phyloP scores from a whole-genome alignment of 805 yeast species.

The Ogataea nonfermentans region DNA sequence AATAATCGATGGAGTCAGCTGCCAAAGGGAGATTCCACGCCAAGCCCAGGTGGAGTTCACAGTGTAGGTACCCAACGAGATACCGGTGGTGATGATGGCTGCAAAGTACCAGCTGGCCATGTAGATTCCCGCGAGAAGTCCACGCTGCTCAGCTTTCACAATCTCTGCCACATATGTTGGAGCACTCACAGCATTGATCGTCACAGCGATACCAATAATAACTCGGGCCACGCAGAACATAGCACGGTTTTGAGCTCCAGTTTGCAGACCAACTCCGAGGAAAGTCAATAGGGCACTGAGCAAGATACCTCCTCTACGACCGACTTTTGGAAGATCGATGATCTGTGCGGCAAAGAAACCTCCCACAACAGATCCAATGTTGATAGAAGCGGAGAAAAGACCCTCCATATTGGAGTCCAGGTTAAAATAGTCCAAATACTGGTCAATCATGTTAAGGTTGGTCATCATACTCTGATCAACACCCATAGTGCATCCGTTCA shows the following conservation, averaged over 20 bases:
- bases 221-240: conserved; percentile 39
- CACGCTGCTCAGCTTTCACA: conserved; percentile 33
- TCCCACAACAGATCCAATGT: conserved; percentile 29
- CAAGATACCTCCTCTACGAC: conserved; percentile 33
- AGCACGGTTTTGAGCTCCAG: conserved; percentile 36
- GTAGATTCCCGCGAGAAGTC: conserved; percentile 28
- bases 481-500: conserved; percentile 30
- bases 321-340: conserved; percentile 24
- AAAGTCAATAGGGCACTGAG: conserved; percentile 26
- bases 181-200: conserved; percentile 33
- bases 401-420: conserved; percentile 26
- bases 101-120: conserved; percentile 33
- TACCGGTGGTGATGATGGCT: conserved; percentile 30
- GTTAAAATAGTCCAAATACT: conserved; percentile 24
- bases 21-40: conserved; percentile 32
- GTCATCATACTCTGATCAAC: conserved; percentile 30
- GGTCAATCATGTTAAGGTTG: conserved; percentile 28
- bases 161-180: conserved; percentile 38
- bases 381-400: conserved; percentile 29
- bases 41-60: conserved; percentile 31
- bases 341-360: conserved; percentile 27
- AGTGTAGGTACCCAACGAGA: conserved; percentile 31
- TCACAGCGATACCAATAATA: conserved; percentile 37
- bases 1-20: conserved; percentile 28
- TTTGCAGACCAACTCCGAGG: conserved; percentile 39